Conservation (phyloP, 176 grass and related monocot genomes). For the Raddia distichophylla region DNA sequence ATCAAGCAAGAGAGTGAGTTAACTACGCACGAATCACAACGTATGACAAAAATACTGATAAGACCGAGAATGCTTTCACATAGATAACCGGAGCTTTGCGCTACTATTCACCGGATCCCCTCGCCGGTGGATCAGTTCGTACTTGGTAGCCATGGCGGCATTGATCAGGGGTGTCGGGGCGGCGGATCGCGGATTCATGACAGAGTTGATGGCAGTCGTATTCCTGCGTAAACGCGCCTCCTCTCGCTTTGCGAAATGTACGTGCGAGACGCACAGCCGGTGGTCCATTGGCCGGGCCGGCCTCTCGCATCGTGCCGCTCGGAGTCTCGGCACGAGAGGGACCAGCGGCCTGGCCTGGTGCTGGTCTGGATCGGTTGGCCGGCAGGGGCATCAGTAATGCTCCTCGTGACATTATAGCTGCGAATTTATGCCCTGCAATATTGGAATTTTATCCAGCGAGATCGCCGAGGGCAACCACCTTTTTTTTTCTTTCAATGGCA, state of each 20-base stretch:
- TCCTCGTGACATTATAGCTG: slow-evolving; percentile 11
- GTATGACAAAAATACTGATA: too few relatives aligned
- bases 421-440: neutral
- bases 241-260: neutral
- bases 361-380: slow-evolving; percentile 39
- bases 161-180: slow-evolving; percentile 36
- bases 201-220: slow-evolving; percentile 28
- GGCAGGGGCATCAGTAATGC: slow-evolving; percentile 15
- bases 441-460: neutral
- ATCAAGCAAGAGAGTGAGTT: too few relatives aligned
- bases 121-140: too few relatives aligned
- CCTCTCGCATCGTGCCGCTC: neutral
- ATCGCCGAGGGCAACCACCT: neutral
- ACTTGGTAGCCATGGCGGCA: neutral
- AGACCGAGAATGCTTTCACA: too few relatives aligned
- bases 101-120: too few relatives aligned
- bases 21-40: too few relatives aligned
- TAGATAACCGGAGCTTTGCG: too few relatives aligned
- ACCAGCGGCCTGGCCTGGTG: slow-evolving; percentile 12
- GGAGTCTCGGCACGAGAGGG: neutral
- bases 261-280: neutral
- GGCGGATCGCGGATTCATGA: slow-evolving; percentile 10
- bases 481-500: too few relatives aligned
- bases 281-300: slow-evolving; percentile 27
- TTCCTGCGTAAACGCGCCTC: slow-evolving; percentile 18